Evolutionary conservation across 176 grass and related monocot genomes (phyloP), one percentile per base, ranked within the genome.

Genomic region (Oryza australiensis): DNA sequence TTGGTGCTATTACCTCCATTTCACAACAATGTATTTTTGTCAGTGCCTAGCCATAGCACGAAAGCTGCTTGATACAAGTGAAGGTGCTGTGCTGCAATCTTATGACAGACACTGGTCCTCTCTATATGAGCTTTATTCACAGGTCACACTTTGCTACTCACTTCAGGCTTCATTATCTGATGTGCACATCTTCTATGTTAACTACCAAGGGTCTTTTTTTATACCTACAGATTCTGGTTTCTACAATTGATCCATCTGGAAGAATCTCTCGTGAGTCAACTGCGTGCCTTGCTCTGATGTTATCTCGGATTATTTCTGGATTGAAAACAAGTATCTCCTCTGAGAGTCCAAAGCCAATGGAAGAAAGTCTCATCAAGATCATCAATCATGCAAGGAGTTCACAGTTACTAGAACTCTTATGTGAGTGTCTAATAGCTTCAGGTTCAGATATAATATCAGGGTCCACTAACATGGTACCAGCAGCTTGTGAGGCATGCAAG

Each of bases 401-500:
- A 37, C 77, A 78, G 22, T 53, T 98, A 65, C 70, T 98, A 27
- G 75, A 84, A 73, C 95, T 93, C 63, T 82, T 94, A 80, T 87
- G 91, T n/a, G 71, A 87, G 34, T 89, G 86, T 45, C 82, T 98
- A 86, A 80, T 78, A 81, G 79, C 77, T 89, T 98, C 88, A 16
- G 88, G 95, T 63, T 89, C 88, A 49, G 84, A 83, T 74, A 86
- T 88, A 53, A 49, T 93, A 79, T 92, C 86, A 57, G 95, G 93
- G n/a, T 86, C 92, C 26, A 89, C 90, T 16, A 94, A 89, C 77
- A 93, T 94, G 92, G 90, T 98, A n/a, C 95, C 95, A 73, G 95
- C 95, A 68, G 95, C 90, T 78, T 98, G 95, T 82, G 95, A 98
- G 75, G 80, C 95, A 69, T 94, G 92, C 92, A 94, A 98, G 78